Base-by-base conservation (phyloP, 2,329 filamentous ascomycete genomes). In the Aspergillus udagawae region DNA sequence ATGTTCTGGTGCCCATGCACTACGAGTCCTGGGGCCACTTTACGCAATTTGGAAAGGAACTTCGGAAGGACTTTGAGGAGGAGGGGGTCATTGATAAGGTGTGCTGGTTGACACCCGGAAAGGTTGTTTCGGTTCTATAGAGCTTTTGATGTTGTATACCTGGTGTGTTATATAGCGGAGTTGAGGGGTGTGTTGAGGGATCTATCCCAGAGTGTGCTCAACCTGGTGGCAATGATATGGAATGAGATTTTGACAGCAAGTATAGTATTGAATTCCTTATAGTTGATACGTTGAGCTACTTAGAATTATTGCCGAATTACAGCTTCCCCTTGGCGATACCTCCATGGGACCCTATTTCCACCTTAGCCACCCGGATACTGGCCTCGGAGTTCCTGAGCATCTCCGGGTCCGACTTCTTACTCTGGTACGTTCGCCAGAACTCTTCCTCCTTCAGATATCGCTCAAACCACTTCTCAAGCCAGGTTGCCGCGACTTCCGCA, bases 11-110 rank as follows among this genome's bases (percentile, higher is more conserved):
- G 1, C 79, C 78, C 0, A 77, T 82, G 73, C 79, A 82, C 56
- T 81, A 70, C 53, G 78, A 81, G 50, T 70, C 69, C 1, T 82
- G 79, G 79, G 63, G 61, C 0, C 79, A 81, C 60, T 80, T 80
- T 53, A 72, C 70, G 0, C 70, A 80, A 60, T 62, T 64, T 35
- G 66, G 67, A 3, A 58, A 66, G 3, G 68, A 69, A 12, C 56
- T 80, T 20, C 44, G 29, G 0, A 45, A 63, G 48, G 70, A 59
- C 5, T 73, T 80, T 21, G 62, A 68, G 51, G 62, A 64, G 14
- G 73, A 73, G 35, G 75, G 73, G 0, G 58, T 79, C 6, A 47
- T 25, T 7, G 69, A 75, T 3, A 67, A 73, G 41, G 67, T 78
- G 1, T 52, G 60, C 27, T 78, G 74, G 75, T 57, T 77, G 29